Conservation (phyloP, 495 filamentous ascomycete species). For the Penicillium ucsense region DNA sequence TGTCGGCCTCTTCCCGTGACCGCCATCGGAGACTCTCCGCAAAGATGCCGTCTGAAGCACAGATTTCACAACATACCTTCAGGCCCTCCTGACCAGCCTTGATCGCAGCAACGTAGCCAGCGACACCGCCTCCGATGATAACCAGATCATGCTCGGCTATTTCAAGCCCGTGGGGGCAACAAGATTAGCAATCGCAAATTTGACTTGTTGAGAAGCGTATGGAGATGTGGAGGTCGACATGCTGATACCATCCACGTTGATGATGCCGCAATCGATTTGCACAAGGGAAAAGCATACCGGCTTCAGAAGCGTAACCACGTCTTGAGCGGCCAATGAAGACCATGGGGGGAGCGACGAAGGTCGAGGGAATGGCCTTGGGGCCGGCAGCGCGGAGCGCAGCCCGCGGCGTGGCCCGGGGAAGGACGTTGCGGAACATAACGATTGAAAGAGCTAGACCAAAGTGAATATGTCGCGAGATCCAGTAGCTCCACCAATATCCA, state of each 20-base stretch:
- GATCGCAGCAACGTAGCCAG: conserved; percentile 97
- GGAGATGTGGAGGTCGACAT: too few relatives aligned
- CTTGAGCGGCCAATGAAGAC: conserved; percentile 48
- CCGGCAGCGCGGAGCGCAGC: conserved; percentile 45
- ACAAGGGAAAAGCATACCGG: conserved; percentile 45
- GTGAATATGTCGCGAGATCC: conserved; percentile 13
- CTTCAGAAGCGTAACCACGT: conserved; percentile 69
- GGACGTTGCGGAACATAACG: conserved; percentile 63
- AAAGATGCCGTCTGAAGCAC: background rate
- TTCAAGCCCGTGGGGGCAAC: conserved; percentile 8
- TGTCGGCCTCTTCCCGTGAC: background rate
- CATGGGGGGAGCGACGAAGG: conserved; percentile 46
- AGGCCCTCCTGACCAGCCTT: conserved; percentile 96
- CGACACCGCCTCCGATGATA: conserved; percentile 95
- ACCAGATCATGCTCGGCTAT: conserved; percentile 84
- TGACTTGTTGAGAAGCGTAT: conserved; percentile 8
- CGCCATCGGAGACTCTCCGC: background rate
- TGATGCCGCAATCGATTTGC: background rate
- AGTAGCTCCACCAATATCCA: conserved; percentile 21
- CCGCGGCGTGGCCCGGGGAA: conserved; percentile 58
- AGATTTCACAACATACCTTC: conserved; percentile 52
- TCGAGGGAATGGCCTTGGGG: conserved; percentile 39
- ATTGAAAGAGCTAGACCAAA: conserved; percentile 17
- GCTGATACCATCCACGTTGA: too few relatives aligned
- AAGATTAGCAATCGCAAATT: conserved; percentile 15